Evolutionary conservation across 176 grass and related monocot genomes (phyloP).

Genomic region (Oryza nivara): DNA sequence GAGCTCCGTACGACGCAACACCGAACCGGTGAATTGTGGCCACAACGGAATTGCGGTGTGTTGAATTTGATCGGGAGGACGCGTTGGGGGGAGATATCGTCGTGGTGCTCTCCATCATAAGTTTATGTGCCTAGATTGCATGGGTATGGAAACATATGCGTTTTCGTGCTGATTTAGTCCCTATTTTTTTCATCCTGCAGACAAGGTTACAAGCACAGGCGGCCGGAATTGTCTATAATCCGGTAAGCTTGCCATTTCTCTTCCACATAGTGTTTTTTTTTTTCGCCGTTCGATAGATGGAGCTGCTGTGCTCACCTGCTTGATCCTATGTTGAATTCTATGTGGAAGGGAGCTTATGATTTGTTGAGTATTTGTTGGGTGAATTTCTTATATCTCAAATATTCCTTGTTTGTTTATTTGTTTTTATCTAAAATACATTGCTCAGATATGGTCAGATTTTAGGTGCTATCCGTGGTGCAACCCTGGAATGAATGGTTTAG

Average conservation of each 20-base stretch:
- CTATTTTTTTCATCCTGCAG: constrained; percentile 48
- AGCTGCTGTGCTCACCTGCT: not conserved
- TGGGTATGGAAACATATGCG: not conserved
- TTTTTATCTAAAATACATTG: constrained; percentile 55
- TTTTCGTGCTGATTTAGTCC: not conserved
- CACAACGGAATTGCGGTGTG: not conserved
- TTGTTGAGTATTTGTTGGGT: constrained; percentile 18
- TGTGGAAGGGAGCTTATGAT: not conserved
- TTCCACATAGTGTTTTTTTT: not conserved
- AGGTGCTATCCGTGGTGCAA: constrained; percentile 81
- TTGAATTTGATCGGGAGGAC: not conserved
- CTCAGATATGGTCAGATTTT: constrained; percentile 90
- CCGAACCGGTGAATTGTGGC: not conserved
- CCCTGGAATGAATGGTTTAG: constrained; percentile 59
- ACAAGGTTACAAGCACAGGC: constrained; percentile 96
- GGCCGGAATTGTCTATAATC: constrained; percentile 82
- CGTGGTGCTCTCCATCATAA: not conserved
- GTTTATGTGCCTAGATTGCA: not conserved
- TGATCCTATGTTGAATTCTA: not conserved
- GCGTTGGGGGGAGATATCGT: not conserved
- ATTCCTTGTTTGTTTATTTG: constrained; percentile 39
- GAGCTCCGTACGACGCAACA: not conserved
- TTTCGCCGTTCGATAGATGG: not conserved
- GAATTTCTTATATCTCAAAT: not conserved
- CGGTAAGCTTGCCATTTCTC: constrained; percentile 39